Percentiles rank a stretch among this genome's conserved stretches.
Evolutionary conservation across 768 basidiomycete genomes (phyloP).

Genomic region (Chlorophyllum brunneum): DNA sequence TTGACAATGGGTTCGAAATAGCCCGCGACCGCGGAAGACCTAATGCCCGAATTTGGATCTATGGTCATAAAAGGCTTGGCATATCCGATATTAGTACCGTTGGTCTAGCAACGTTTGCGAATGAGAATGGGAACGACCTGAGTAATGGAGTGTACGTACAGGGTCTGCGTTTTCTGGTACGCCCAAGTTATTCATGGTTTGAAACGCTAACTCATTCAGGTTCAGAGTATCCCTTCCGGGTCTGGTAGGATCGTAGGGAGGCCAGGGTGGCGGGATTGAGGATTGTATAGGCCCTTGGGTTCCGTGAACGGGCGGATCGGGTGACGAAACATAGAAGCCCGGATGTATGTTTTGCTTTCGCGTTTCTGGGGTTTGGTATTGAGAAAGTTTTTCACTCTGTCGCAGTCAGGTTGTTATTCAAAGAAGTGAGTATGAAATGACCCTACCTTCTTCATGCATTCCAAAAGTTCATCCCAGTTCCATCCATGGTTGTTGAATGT

Average conservation of each 20-base stretch:
- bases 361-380: not conserved
- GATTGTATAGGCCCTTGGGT: conserved; percentile 11
- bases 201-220: conserved; percentile 6
- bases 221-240: not conserved
- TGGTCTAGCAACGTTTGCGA: not conserved
- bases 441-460: conserved; percentile 18
- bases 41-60: conserved; percentile 20
- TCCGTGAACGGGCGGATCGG: not conserved
- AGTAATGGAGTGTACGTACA: not conserved
- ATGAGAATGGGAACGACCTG: too few relatives aligned
- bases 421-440: not conserved
- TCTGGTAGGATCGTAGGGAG: not conserved
- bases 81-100: conserved; percentile 12
- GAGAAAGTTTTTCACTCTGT: not conserved
- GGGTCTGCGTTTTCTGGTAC: conserved; percentile 14
- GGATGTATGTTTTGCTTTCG: not conserved
- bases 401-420: not conserved
- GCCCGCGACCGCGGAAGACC: conserved; percentile 24
- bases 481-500: conserved; percentile 16
- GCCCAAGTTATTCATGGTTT: conserved; percentile 7
- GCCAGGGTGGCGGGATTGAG: conserved; percentile 11
- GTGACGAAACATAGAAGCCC: not conserved
- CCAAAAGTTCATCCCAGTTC: conserved; percentile 18
- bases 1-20: conserved; percentile 23
- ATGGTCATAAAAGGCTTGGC: conserved; percentile 12